Evolutionary conservation across 23 red algal genomes (phyloP).

Genomic region (Gracilariopsis chorda): DNA sequence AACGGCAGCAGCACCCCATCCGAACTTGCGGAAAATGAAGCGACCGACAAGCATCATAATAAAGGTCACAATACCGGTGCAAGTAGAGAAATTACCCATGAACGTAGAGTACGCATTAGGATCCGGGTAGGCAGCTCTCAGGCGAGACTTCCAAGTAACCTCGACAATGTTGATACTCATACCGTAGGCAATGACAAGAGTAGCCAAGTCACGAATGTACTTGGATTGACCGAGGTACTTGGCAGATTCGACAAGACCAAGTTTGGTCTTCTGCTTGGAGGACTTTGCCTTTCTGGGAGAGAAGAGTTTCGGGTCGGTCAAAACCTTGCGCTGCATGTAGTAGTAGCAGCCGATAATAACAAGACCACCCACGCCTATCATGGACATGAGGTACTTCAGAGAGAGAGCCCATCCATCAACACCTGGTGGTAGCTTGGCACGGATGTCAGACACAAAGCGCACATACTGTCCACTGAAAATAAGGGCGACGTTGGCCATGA

Average conservation of each 20-base stretch:
- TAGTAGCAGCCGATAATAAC: slow-evolving; percentile 79
- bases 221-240: slow-evolving; percentile 85
- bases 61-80: slow-evolving; percentile 85
- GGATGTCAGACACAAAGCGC: slow-evolving; percentile 91
- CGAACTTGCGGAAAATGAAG: slow-evolving; percentile 93
- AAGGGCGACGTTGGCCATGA: slow-evolving; percentile 96
- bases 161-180: slow-evolving; percentile 99
- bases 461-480: slow-evolving; percentile 99
- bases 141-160: slow-evolving; percentile 93
- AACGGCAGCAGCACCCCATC: slow-evolving; percentile 91
- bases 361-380: slow-evolving; percentile 77
- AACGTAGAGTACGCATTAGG: slow-evolving; percentile 97
- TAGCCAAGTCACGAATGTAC: slow-evolving; percentile 95
- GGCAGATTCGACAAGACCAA: slow-evolving; percentile 87
- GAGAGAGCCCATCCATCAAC: slow-evolving; percentile 98
- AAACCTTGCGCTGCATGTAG: slow-evolving; percentile 93
- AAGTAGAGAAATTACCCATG: slow-evolving; percentile 99
- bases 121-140: slow-evolving; percentile 88
- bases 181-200: slow-evolving; percentile 98
- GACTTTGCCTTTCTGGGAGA: slow-evolving; percentile 65
- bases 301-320: slow-evolving; percentile 86
- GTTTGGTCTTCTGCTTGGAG: slow-evolving; percentile 91
- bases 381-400: slow-evolving; percentile 89
- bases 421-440: slow-evolving; percentile 88
- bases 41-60: slow-evolving; percentile 96